These are phyloP conservation scores for Tylopilus rubrobrunneus DNA, from an alignment of 768 basidiomycete genomes.

Conservation along the genomic window DNA sequence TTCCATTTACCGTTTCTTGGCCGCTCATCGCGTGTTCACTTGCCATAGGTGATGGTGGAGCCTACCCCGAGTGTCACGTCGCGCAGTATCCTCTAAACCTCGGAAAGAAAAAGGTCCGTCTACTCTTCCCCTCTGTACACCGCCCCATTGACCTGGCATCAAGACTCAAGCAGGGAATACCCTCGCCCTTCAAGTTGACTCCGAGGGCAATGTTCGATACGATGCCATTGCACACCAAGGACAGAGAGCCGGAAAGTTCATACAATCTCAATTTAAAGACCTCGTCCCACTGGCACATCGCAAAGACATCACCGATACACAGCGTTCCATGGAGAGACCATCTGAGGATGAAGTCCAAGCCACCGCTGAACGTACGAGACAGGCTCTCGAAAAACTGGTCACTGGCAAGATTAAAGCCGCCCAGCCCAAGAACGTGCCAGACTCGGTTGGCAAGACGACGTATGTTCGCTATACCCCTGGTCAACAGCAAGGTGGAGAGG, in stretches of 20 bases:
- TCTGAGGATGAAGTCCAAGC: constrained; percentile 88
- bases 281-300: constrained; percentile 89
- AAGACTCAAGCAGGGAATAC: constrained; percentile 92
- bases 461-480: constrained; percentile 98
- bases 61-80: constrained; percentile 93
- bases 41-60: constrained; percentile 71
- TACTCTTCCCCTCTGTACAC: background rate
- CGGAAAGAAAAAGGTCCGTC: constrained; percentile 86
- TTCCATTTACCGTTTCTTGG: constrained; percentile 12
- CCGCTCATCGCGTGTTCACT: background rate
- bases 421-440: constrained; percentile 93
- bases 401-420: constrained; percentile 98
- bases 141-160: background rate
- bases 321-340: constrained; percentile 82
- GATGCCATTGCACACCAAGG: constrained; percentile 97
- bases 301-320: constrained; percentile 77
- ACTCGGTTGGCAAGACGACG: constrained; percentile 73
- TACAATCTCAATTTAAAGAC: constrained; percentile 97
- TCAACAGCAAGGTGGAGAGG: constrained; percentile 65
- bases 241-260: constrained; percentile 76
- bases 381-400: constrained; percentile 89
- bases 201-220: constrained; percentile 94
- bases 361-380: constrained; percentile 88
- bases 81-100: constrained; percentile 97
- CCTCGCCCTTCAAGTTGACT: constrained; percentile 93